Conservation (phyloP, 352 stramenopile species). For the Phytophthora crassamura region DNA sequence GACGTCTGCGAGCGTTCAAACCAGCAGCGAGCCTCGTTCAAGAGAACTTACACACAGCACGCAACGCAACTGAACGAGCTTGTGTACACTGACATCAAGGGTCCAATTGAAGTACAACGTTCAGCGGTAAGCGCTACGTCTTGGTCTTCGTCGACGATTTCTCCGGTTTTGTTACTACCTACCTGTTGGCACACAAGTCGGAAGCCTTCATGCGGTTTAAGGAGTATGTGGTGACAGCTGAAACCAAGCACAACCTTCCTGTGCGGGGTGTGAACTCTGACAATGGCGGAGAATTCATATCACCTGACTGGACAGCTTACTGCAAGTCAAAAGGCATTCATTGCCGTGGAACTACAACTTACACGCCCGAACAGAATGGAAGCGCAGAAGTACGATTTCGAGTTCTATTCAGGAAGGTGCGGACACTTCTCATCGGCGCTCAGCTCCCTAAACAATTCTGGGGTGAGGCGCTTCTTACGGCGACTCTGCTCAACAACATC, state of each 20-base stretch:
- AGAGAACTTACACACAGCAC: constrained; percentile 3
- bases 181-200: constrained; percentile 7
- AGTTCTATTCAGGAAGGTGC: constrained; percentile 20
- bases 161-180: not conserved
- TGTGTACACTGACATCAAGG: constrained; percentile 17
- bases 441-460: constrained; percentile 23
- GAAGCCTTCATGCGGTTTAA: constrained; percentile 7
- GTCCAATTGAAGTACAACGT: constrained; percentile 14
- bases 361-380: constrained; percentile 20
- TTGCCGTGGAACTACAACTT: not conserved
- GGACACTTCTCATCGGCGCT: constrained; percentile 8
- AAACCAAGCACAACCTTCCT: constrained; percentile 14
- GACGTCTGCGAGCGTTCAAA: constrained; percentile 15
- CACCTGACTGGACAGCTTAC: constrained; percentile 1
- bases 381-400: constrained; percentile 17
- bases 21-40: constrained; percentile 5
- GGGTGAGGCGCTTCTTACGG: too few species aligned
- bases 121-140: constrained; percentile 6
- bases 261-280: constrained; percentile 4
- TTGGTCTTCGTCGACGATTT: constrained; percentile 18
- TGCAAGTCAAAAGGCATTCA: constrained; percentile 4
- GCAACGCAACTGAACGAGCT: constrained; percentile 15
- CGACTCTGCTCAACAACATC: too few species aligned
- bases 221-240: not conserved
- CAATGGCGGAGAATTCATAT: too few species aligned